Conservation (phyloP, 345 rosid species). For the Cochlearia excelsa region DNA sequence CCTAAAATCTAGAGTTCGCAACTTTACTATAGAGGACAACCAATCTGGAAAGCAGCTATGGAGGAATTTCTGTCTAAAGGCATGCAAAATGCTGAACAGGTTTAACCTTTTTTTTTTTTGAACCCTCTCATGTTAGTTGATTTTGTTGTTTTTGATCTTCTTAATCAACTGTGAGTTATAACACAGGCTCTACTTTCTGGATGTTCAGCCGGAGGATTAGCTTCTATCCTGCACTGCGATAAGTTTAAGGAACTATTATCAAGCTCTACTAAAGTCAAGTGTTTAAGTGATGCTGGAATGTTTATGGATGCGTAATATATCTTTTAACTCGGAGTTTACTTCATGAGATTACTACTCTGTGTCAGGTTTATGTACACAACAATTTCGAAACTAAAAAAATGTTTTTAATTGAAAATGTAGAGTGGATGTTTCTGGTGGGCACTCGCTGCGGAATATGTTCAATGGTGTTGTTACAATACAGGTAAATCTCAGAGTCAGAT, state of each 20-base stretch:
- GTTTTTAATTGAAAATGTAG: constrained; percentile 41
- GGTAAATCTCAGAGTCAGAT: constrained; percentile 39
- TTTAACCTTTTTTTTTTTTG: constrained; percentile 23
- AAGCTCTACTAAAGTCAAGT: constrained; percentile 64
- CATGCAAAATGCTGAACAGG: constrained; percentile 76
- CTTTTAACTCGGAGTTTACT: constrained; percentile 9
- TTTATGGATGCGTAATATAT: constrained; percentile 71
- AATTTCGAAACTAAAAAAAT: constrained; percentile 1
- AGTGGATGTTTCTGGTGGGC: constrained; percentile 76
- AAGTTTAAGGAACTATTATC: constrained; percentile 62
- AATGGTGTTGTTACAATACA: constrained; percentile 74
- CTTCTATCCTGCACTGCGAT: constrained; percentile 82
- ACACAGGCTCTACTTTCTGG: constrained; percentile 89
- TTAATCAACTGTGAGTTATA: constrained; percentile 14
- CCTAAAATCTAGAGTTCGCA: constrained; percentile 36
- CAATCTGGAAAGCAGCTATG: constrained; percentile 76
- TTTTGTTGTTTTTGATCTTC: constrained; percentile 12
- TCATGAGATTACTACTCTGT: neutral
- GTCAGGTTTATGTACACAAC: neutral
- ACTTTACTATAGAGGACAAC: constrained; percentile 77
- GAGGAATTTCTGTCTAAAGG: constrained; percentile 65
- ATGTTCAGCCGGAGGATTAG: constrained; percentile 93
- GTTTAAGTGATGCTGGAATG: constrained; percentile 92
- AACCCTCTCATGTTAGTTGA: neutral
- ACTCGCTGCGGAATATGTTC: constrained; percentile 58